These are phyloP conservation scores for Hymenoscyphus scutula DNA, from an alignment of 2,329 filamentous ascomycete species.

Conservation along the genomic window DNA sequence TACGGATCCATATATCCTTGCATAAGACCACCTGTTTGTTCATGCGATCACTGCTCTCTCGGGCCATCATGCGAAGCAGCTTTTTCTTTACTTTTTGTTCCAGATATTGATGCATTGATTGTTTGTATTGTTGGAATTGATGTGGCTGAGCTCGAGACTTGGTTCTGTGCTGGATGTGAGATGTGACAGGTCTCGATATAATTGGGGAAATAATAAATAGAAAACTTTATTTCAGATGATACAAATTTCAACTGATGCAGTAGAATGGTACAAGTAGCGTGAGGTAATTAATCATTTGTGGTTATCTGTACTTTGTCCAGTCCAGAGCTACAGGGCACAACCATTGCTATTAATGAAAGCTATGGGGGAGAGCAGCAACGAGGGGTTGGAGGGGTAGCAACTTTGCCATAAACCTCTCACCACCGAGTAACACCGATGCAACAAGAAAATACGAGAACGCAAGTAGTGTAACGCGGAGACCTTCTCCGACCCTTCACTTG, in stretches of 20 bases:
- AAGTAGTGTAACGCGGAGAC: background rate
- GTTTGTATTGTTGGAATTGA: too few relatives aligned
- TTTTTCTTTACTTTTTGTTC: too few relatives aligned
- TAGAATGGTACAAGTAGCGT: background rate
- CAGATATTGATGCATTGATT: too few relatives aligned
- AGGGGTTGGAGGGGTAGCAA: slow-evolving; percentile 1
- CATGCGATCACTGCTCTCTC: background rate
- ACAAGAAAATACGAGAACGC: background rate
- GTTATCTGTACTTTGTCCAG: too few relatives aligned
- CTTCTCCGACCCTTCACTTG: background rate
- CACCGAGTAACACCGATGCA: background rate
- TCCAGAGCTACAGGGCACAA: too few relatives aligned
- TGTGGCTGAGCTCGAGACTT: too few relatives aligned
- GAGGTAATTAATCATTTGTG: background rate
- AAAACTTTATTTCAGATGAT: background rate
- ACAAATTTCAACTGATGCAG: background rate
- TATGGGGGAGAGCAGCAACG: background rate
- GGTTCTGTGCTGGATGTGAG: too few relatives aligned
- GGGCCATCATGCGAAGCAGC: too few relatives aligned
- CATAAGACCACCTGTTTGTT: background rate
- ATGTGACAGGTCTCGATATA: too few relatives aligned
- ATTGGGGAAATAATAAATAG: too few relatives aligned
- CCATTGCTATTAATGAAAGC: too few relatives aligned
- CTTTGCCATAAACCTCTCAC: background rate
- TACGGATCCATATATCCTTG: background rate